Evolutionary conservation across 2,329 filamentous ascomycete genomes (phyloP), one percentile per base, ranked within the genome.

Genomic region (Pseudopyricularia javanii): DNA sequence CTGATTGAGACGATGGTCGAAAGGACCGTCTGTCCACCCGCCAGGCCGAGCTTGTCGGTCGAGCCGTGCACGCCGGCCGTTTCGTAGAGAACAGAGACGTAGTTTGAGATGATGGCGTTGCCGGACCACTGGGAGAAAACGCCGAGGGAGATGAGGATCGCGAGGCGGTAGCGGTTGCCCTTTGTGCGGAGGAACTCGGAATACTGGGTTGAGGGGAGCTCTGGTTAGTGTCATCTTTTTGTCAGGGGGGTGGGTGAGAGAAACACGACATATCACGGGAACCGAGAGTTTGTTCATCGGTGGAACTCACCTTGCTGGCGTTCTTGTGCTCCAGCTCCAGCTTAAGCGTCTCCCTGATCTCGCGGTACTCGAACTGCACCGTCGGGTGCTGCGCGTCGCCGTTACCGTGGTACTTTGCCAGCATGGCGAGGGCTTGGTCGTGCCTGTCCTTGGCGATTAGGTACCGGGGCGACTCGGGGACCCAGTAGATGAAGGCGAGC

Each of bases 111-210:
- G 49, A 82, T 72, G 55, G 73, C 78, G 62, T 82, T 82, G 52
- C 79, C 78, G 34, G 72, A 76, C 70, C 76, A 81, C 63, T 82
- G 78, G 0, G 75, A 79, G 66, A 81, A 79, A 55, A 82, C 63
- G 60, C 77, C 78, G 26, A 82, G 70, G 2, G 76, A 56, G 47
- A 55, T 24, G 7, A 56, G 52, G 22, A 60, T 52, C 28, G 56
- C 40, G 24, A 59, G 54, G n/a, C 58, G 57, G 49, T 56, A 55
- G 51, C 56, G 56, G 52, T 56, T 59, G 53, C 55, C 56, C 15
- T 40, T 53, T 4, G 57, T 58, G 76, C 48, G 77, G 62, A 51
- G 79, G 66, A 30, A 82, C 65, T 73, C 37, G 78, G 80, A 56
- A 7, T 50, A 50, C 30, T 43, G 37, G 37, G 20, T 43, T 43